A percentile compares a stretch with the other conserved stretches of the same genome.
phyloP scores from a whole-genome alignment of 139 green algal species.

The Microglena sp. region DNA sequence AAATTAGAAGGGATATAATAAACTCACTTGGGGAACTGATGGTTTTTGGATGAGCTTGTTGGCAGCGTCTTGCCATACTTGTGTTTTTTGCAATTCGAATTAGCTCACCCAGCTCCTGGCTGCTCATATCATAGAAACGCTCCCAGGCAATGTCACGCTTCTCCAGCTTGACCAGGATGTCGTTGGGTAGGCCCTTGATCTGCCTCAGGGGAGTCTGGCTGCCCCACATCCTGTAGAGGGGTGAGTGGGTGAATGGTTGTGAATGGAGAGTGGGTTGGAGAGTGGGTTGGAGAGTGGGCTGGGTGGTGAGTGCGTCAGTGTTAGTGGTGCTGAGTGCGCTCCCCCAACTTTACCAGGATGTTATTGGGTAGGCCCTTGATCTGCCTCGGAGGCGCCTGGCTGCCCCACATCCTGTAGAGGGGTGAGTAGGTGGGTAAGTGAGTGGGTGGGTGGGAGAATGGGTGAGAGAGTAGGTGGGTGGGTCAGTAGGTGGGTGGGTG shows the following conservation, averaged over 20 bases:
- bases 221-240: conserved; percentile 73
- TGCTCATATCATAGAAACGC: conserved; percentile 90
- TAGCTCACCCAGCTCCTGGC: conserved; percentile 35
- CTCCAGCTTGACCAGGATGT: conserved; percentile 58
- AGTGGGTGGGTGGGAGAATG: too few relatives aligned
- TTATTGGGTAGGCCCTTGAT: conserved; percentile 65
- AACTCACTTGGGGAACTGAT: conserved; percentile 77
- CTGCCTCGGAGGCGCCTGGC: conserved; percentile 83
- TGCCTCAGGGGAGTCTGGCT: conserved; percentile 85
- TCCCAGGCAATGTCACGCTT: conserved; percentile 95
- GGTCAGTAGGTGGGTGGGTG: too few relatives aligned
- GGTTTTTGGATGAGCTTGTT: conserved; percentile 89
- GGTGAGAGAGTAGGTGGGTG: too few relatives aligned
- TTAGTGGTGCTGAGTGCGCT: conserved; percentile 2
- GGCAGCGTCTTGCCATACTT: conserved; percentile 94
- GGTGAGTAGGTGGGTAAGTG: too few relatives aligned
- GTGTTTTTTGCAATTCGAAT: too few relatives aligned
- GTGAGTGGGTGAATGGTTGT: not conserved
- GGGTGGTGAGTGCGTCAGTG: not conserved
- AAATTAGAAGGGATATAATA: too few relatives aligned
- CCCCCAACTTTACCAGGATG: too few relatives aligned
- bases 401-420: conserved; percentile 86
- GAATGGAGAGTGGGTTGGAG: not conserved
- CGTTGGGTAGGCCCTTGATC: conserved; percentile 40
- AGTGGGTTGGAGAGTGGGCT: not conserved